A percentile compares a stretch with the other conserved stretches of the same genome.
phyloP scores from a whole-genome alignment of 2,329 filamentous ascomycete genomes.

The Sporothrix protearum region DNA sequence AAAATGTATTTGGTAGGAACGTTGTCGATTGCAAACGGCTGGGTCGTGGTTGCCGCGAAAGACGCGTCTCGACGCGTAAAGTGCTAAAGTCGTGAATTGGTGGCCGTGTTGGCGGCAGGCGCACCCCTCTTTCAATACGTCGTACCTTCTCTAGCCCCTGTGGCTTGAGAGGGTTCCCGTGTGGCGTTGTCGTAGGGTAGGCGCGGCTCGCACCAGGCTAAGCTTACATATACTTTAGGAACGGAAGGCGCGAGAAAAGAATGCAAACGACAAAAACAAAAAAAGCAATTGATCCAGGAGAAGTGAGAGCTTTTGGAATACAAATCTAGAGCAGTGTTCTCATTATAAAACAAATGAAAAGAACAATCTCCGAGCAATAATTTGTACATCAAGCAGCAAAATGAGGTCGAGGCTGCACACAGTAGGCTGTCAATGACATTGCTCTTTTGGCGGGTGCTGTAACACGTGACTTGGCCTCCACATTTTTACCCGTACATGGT shows the following conservation, averaged over 20 bases:
- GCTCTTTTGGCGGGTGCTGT: neutral
- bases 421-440: too few relatives aligned
- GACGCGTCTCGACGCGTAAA: constrained; percentile 28
- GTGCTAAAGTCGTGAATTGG: constrained; percentile 19
- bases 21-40: neutral
- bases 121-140: neutral
- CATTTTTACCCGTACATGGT: neutral
- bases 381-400: neutral
- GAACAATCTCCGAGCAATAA: neutral
- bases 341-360: neutral
- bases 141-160: neutral
- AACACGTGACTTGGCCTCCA: neutral
- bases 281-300: neutral
- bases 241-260: neutral
- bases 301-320: neutral
- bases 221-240: neutral
- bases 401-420: neutral
- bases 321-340: neutral
- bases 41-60: constrained; percentile 9
- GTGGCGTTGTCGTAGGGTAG: neutral
- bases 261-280: neutral
- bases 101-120: neutral
- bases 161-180: neutral
- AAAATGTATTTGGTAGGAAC: neutral
- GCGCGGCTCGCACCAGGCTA: neutral